Conservation (phyloP, 2,329 filamentous ascomycete genomes). For the Leptographium galeiforme region DNA sequence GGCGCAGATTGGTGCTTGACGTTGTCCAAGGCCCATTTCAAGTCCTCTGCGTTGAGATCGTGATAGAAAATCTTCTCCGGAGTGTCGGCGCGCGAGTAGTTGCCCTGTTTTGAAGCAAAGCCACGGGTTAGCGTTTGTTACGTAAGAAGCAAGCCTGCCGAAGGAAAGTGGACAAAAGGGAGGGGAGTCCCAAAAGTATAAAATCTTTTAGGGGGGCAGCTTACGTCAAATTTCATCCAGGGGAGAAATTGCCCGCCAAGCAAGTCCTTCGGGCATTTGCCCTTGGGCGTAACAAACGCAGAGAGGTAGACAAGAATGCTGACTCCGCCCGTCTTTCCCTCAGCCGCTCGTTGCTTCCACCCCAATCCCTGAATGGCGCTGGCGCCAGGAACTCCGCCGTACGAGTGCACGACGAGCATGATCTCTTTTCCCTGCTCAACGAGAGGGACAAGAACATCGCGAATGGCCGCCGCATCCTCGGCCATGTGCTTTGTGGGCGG, state of each 20-base stretch:
- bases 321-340: slow-evolving; percentile 21
- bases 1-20: background rate
- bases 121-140: background rate
- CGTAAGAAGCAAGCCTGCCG: background rate
- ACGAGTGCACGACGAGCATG: slow-evolving; percentile 1
- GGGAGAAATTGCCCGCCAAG: slow-evolving; percentile 13
- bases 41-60: background rate
- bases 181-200: no score
- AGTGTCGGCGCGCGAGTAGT: background rate
- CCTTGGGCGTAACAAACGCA: slow-evolving; percentile 14
- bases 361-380: slow-evolving; percentile 17
- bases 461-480: slow-evolving; percentile 13
- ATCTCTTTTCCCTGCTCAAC: background rate
- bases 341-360: slow-evolving; percentile 16
- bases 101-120: background rate
- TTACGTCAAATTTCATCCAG: slow-evolving; percentile 12
- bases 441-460: background rate
- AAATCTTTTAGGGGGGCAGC: no score
- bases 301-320: slow-evolving; percentile 17
- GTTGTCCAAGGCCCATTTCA: background rate
- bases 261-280: slow-evolving; percentile 11
- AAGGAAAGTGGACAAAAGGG: background rate
- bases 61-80: slow-evolving; percentile 2
- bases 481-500: slow-evolving; percentile 11
- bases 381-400: slow-evolving; percentile 14